These are phyloP conservation scores for Viola odorata DNA, from an alignment of 345 rosid genomes.

Conservation along the genomic window DNA sequence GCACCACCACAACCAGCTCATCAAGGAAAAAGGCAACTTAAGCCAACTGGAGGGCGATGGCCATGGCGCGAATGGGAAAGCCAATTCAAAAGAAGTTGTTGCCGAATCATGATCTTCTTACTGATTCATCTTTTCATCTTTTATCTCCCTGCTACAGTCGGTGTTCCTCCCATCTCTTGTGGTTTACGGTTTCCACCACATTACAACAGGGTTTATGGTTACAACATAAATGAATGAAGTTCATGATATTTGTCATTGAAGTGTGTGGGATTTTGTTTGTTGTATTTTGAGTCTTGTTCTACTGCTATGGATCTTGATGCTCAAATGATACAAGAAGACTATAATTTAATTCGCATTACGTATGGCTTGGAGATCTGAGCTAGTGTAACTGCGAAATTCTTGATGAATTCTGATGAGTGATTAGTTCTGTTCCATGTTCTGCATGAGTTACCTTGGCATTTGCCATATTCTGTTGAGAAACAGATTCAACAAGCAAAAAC, in stretches of 20 bases:
- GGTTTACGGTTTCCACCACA: conserved; percentile 10
- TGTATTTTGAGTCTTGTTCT: conserved; percentile 11
- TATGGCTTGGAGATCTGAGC: neutral
- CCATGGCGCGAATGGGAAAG: conserved; percentile 19
- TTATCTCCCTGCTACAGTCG: conserved; percentile 4
- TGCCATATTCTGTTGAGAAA: too few relatives aligned
- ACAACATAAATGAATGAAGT: conserved; percentile 14
- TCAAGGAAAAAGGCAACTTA: conserved; percentile 86
- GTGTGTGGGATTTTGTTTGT: conserved; percentile 26
- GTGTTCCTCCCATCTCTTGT: neutral
- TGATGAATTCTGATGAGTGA: neutral
- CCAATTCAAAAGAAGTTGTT: conserved; percentile 30
- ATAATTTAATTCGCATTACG: conserved; percentile 4
- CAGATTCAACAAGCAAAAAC: too few relatives aligned
- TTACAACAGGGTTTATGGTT: conserved; percentile 8
- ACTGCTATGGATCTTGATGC: conserved; percentile 3
- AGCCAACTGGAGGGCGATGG: conserved; percentile 92
- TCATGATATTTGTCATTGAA: conserved; percentile 14
- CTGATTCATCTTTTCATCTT: neutral
- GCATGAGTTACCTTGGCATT: too few relatives aligned
- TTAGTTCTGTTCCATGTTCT: too few relatives aligned
- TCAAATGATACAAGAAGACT: conserved; percentile 21
- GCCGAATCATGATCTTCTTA: conserved; percentile 19
- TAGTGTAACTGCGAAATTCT: conserved; percentile 9
- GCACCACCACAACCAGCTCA: conserved; percentile 92